phyloP scores from a whole-genome alignment of 371 early-diverging fungal species.

The Rhizopus stolonifer region DNA sequence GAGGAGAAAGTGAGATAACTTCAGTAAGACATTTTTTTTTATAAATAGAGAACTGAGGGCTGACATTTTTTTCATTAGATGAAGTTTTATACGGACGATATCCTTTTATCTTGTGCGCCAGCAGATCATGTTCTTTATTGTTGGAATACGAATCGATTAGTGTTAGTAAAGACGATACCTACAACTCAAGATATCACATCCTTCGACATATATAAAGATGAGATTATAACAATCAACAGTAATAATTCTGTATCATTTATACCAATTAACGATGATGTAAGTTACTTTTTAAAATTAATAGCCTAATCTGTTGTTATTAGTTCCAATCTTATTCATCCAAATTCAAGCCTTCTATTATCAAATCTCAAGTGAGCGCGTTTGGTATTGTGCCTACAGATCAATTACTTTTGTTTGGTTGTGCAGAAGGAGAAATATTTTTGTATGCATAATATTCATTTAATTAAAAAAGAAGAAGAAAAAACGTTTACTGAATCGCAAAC shows the following conservation, averaged over 20 bases:
- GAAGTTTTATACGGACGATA: constrained; percentile 62
- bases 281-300: constrained; percentile 6
- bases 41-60: too few species aligned
- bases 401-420: constrained; percentile 58
- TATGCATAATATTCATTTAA: too few species aligned
- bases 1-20: constrained; percentile 62
- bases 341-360: constrained; percentile 63
- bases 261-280: constrained; percentile 68
- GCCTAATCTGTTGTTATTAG: too few species aligned
- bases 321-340: constrained; percentile 65
- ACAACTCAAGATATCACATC: constrained; percentile 31
- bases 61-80: constrained; percentile 51
- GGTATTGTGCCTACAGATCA: constrained; percentile 63
- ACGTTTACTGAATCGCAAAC: too few species aligned
- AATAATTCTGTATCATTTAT: constrained; percentile 67
- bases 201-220: constrained; percentile 35
- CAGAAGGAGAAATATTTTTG: constrained; percentile 64
- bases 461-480: too few species aligned
- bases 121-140: constrained; percentile 66
- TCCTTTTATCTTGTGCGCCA: constrained; percentile 60
- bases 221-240: constrained; percentile 61
- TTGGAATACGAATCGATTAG: constrained; percentile 58
- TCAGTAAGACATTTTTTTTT: too few species aligned
- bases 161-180: constrained; percentile 60
- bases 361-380: constrained; percentile 62